phyloP scores from a whole-genome alignment of 2,329 filamentous ascomycete genomes.

The Claviceps cyperi region DNA sequence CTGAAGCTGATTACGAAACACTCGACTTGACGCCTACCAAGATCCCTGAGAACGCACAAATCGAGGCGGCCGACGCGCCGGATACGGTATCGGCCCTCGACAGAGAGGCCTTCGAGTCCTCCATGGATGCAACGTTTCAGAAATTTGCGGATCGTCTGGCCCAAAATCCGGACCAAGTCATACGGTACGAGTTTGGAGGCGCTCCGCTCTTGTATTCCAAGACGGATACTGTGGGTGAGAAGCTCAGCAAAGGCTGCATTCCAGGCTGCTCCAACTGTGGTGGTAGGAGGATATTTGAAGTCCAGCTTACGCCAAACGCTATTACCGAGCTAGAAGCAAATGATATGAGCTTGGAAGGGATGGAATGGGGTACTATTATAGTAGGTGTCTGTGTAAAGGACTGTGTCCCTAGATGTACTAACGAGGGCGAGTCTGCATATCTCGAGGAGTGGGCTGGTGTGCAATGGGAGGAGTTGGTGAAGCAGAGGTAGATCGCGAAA shows the following conservation, averaged over 20 bases:
- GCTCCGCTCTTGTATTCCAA: conserved; percentile 67
- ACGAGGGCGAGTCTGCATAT: conserved; percentile 55
- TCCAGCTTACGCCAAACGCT: conserved; percentile 81
- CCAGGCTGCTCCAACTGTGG: conserved; percentile 69
- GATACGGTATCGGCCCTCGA: conserved; percentile 38
- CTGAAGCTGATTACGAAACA: conserved; percentile 85
- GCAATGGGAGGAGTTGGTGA: conserved; percentile 76
- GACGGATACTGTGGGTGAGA: conserved; percentile 56
- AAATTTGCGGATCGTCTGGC: conserved; percentile 64
- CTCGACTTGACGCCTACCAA: conserved; percentile 46
- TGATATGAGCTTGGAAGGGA: conserved; percentile 59
- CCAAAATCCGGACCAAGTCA: conserved; percentile 71
- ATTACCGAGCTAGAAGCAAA: conserved; percentile 80
- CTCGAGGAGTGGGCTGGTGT: conserved; percentile 95
- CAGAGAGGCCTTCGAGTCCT: conserved; percentile 57
- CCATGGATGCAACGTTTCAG: conserved; percentile 62
- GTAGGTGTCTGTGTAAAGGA: conserved; percentile 72
- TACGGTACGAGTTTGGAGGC: conserved; percentile 67
- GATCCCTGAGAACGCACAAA: conserved; percentile 32
- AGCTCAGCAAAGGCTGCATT: conserved; percentile 42
- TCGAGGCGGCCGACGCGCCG: conserved; percentile 25
- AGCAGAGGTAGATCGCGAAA: conserved; percentile 16
- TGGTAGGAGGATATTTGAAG: conserved; percentile 64
- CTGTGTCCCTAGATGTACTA: conserved; percentile 48
- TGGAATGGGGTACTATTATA: conserved; percentile 96